Evolutionary conservation across 257 asterid genomes (phyloP).

Genomic region (Capsicum baccatum): DNA sequence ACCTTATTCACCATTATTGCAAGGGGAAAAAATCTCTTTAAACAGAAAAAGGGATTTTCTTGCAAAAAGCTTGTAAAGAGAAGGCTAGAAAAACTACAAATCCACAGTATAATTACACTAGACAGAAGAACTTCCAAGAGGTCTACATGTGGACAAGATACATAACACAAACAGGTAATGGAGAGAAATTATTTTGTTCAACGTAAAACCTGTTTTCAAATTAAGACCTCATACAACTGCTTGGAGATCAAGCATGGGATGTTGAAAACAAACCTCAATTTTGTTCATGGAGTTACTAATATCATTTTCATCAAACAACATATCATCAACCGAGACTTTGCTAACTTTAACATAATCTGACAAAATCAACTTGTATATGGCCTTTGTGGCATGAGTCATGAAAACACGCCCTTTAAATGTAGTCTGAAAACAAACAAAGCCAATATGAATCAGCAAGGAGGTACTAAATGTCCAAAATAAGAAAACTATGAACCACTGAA

Average conservation of each 20-base stretch:
- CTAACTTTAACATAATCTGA: constrained; percentile 95
- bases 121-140: constrained; percentile 16
- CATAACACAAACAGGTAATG: not conserved
- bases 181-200: not conserved
- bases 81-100: not conserved
- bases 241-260: constrained; percentile 2
- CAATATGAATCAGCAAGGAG: constrained; percentile 32
- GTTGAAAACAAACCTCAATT: constrained; percentile 72
- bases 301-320: constrained; percentile 88
- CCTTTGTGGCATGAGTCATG: constrained; percentile 98
- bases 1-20: not conserved
- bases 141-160: not conserved
- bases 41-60: not conserved
- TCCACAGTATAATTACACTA: not conserved
- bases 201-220: not conserved
- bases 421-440: constrained; percentile 56
- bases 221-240: not conserved
- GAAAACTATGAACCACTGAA: constrained; percentile 26
- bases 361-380: constrained; percentile 88
- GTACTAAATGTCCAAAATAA: not conserved
- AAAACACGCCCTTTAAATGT: constrained; percentile 89
- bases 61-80: not conserved
- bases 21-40: not conserved
- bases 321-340: constrained; percentile 97
- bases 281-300: constrained; percentile 84